phyloP scores from a whole-genome alignment of 345 rosid species.

The Salix caprea region DNA sequence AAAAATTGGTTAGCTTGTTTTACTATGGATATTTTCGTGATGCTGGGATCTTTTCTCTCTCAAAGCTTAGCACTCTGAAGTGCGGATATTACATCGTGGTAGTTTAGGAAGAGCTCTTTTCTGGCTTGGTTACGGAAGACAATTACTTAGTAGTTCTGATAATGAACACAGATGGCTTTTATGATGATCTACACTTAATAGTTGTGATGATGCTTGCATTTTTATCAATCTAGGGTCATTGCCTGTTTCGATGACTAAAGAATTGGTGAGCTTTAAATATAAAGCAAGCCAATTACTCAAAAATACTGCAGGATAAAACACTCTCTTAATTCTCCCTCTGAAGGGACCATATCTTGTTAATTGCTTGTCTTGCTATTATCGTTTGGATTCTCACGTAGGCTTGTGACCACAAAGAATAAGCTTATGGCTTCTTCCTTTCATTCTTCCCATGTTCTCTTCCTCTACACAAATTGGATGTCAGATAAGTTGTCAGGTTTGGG shows the following conservation, averaged over 20 bases:
- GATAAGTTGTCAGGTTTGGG: conserved; percentile 23
- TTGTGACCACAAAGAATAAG: conserved; percentile 8
- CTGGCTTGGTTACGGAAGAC: background rate
- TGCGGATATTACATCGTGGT: background rate
- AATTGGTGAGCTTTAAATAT: background rate
- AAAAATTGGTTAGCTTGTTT: background rate
- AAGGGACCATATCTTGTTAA: background rate
- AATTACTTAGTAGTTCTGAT: background rate
- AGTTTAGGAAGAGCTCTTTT: background rate
- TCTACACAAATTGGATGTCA: conserved; percentile 18
- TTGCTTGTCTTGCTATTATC: background rate
- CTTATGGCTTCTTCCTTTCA: conserved; percentile 2
- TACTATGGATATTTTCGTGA: background rate
- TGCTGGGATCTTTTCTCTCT: background rate
- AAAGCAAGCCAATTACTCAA: background rate
- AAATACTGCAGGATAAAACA: background rate
- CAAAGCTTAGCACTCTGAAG: background rate
- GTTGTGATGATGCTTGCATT: background rate
- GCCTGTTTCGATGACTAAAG: background rate
- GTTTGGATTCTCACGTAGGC: background rate
- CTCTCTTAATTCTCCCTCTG: background rate
- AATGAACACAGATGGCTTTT: background rate
- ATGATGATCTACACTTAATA: background rate
- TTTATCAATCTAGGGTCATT: background rate
- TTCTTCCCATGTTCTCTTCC: background rate